Evolutionary conservation across 805 yeast genomes (phyloP).

Genomic region (Yarrowia sp.): DNA sequence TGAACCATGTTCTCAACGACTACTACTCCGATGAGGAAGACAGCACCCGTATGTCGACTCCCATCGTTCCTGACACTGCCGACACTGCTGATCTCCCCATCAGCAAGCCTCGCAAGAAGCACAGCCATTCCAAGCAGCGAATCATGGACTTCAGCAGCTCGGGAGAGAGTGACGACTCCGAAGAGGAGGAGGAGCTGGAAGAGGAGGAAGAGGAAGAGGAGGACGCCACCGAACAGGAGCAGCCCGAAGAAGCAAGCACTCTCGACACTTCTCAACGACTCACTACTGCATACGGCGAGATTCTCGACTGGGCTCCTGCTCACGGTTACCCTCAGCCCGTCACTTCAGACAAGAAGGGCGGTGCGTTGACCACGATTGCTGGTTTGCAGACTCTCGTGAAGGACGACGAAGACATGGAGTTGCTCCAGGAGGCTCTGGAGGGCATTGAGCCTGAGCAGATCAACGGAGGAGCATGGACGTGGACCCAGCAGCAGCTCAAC

Average conservation of each 20-base stretch:
- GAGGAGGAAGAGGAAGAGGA: constrained; percentile 37
- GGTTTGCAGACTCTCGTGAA: constrained; percentile 54
- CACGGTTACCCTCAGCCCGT: constrained; percentile 54
- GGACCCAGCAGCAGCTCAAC: constrained; percentile 50
- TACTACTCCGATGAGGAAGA: constrained; percentile 34
- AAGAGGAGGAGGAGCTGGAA: constrained; percentile 1
- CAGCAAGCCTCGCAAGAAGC: constrained; percentile 3
- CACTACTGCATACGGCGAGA: constrained; percentile 33
- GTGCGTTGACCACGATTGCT: constrained; percentile 44
- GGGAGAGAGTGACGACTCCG: not conserved
- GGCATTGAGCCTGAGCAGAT: constrained; percentile 37
- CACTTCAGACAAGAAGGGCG: constrained; percentile 43
- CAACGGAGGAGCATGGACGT: constrained; percentile 60
- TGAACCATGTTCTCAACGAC: constrained; percentile 36
- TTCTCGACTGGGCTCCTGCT: constrained; percentile 45
- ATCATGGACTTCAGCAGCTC: constrained; percentile 11
- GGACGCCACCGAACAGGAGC: constrained; percentile 26
- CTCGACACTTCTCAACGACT: constrained; percentile 31
- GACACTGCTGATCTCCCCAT: constrained; percentile 19
- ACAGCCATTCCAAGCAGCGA: constrained; percentile 4
- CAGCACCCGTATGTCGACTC: constrained; percentile 29
- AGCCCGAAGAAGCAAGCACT: constrained; percentile 30
- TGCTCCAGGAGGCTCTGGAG: constrained; percentile 50
- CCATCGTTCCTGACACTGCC: constrained; percentile 6
- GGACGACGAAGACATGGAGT: constrained; percentile 70